Percentiles rank a stretch among this genome's conserved stretches.
These are phyloP conservation scores for Teunomyces cretensis DNA, from an alignment of 805 yeast genomes.

Conservation along the genomic window DNA sequence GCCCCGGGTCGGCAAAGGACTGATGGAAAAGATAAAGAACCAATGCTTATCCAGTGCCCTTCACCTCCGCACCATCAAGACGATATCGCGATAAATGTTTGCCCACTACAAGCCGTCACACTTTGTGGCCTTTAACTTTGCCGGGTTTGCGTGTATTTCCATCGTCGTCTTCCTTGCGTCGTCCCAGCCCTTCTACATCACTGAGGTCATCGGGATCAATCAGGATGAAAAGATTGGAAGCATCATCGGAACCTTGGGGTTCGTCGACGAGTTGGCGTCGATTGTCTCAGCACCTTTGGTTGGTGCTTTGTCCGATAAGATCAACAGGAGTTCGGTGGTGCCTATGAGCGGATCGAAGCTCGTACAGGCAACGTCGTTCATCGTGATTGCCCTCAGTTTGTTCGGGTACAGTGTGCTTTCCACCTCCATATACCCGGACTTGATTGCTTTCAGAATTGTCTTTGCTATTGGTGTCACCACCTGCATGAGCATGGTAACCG, in stretches of 20 bases:
- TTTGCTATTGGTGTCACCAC: slow-evolving; percentile 63
- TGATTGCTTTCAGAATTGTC: slow-evolving; percentile 50
- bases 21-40: slow-evolving; percentile 3
- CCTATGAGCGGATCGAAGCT: slow-evolving; percentile 51
- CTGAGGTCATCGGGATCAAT: slow-evolving; percentile 28
- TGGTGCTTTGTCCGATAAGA: slow-evolving; percentile 61
- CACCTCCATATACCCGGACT: slow-evolving; percentile 42
- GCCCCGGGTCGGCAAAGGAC: slow-evolving; percentile 2
- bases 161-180: slow-evolving; percentile 39
- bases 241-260: slow-evolving; percentile 37
- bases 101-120: slow-evolving; percentile 17
- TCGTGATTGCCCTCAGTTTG: slow-evolving; percentile 47
- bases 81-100: background rate
- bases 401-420: slow-evolving; percentile 46
- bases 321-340: slow-evolving; percentile 22
- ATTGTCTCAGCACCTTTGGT: slow-evolving; percentile 57
- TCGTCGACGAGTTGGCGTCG: slow-evolving; percentile 59
- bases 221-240: slow-evolving; percentile 29
- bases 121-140: slow-evolving; percentile 32
- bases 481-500: slow-evolving; percentile 59
- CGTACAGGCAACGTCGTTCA: slow-evolving; percentile 48
- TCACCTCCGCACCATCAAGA: too few relatives aligned
- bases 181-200: slow-evolving; percentile 40
- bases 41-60: too few relatives aligned
- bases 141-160: slow-evolving; percentile 40